Conservation (phyloP, 2,329 filamentous ascomycete genomes). For the Botryotinia convoluta region DNA sequence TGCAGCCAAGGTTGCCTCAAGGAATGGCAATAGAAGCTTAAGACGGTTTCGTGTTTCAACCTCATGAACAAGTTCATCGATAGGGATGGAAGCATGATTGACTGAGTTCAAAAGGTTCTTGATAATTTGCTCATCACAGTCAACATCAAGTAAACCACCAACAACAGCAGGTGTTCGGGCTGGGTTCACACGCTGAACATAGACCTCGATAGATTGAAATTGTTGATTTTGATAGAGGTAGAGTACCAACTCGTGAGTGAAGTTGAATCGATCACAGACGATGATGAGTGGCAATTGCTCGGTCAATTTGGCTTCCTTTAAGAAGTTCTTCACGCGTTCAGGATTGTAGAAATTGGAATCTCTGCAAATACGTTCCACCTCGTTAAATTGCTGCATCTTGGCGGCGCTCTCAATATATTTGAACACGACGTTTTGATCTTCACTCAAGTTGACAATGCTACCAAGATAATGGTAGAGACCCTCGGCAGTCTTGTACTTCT, state of each 20-base stretch:
- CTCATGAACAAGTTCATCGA: constrained; percentile 89
- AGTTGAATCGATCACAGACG: constrained; percentile 98
- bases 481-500: constrained; percentile 96
- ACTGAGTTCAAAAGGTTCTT: constrained; percentile 86
- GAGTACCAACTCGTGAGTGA: constrained; percentile 92
- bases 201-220: constrained; percentile 97
- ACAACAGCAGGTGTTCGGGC: constrained; percentile 87
- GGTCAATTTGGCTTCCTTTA: constrained; percentile 89
- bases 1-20: constrained; percentile 83
- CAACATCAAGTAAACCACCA: constrained; percentile 89
- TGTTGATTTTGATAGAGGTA: constrained; percentile 99
- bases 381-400: constrained; percentile 86
- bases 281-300: constrained; percentile 97
- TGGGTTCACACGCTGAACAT: constrained; percentile 96
- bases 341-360: constrained; percentile 46
- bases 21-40: constrained; percentile 92
- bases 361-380: constrained; percentile 95
- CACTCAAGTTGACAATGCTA: constrained; percentile 94
- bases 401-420: constrained; percentile 99
- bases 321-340: constrained; percentile 84
- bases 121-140: constrained; percentile 95
- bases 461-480: constrained; percentile 98
- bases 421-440: constrained; percentile 95
- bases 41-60: constrained; percentile 95
- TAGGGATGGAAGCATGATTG: constrained; percentile 79